phyloP scores from a whole-genome alignment of 108 stramenopile genomes.

The Phaeodactylum tricornutum region DNA sequence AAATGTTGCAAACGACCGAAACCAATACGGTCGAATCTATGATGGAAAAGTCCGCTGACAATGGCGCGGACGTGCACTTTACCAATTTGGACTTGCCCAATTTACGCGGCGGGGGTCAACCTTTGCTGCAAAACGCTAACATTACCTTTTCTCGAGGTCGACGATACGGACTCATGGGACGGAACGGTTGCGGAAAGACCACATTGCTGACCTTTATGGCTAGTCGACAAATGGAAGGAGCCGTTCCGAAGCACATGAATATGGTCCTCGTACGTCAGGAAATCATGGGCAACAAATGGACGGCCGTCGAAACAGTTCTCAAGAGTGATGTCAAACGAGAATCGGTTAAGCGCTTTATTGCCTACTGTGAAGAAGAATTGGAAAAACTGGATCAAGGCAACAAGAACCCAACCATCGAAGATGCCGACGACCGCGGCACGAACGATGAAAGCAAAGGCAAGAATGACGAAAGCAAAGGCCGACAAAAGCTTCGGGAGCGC shows the following conservation, averaged over 20 bases:
- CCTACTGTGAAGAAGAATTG: conserved; percentile 35
- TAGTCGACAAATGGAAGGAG: conserved; percentile 17
- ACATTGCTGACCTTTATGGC: no score
- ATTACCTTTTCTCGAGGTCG: conserved; percentile 51
- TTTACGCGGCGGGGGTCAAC: conserved; percentile 43
- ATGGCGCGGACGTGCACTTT: conserved; percentile 38
- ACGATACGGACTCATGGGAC: conserved; percentile 82
- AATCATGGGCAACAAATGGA: conserved; percentile 53
- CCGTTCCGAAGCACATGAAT: conserved; percentile 48
- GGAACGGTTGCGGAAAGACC: conserved; percentile 87
- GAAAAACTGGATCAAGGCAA: conserved; percentile 30
- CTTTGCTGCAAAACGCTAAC: conserved; percentile 60
- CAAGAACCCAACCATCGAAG: background rate
- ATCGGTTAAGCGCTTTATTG: conserved; percentile 48
- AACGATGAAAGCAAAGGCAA: background rate
- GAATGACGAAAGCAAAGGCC: conserved; percentile 14
- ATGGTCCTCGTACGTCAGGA: conserved; percentile 68
- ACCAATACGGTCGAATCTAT: conserved; percentile 3
- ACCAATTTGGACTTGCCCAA: conserved; percentile 40
- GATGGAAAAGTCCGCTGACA: conserved; percentile 16
- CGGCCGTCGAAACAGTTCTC: conserved; percentile 55
- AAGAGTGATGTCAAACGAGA: conserved; percentile 59
- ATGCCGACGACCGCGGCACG: background rate
- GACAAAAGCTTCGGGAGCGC: conserved; percentile 30
- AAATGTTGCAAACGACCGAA: conserved; percentile 23